These are phyloP conservation scores for Arthrobotrys pseudoclavata DNA, from an alignment of 2,329 filamentous ascomycete species.

Conservation along the genomic window DNA sequence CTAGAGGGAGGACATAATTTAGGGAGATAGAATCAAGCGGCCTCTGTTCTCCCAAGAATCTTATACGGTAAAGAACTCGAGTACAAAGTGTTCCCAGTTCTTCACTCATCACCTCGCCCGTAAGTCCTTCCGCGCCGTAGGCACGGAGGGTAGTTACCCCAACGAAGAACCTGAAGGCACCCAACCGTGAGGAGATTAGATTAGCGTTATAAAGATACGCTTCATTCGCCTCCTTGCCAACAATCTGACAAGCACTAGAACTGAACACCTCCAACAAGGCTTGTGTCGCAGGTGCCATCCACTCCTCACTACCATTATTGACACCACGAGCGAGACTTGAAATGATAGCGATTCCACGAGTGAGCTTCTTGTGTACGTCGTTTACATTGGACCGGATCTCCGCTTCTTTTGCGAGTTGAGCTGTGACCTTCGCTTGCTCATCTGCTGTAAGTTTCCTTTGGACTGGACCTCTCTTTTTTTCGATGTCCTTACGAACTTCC, in stretches of 20 bases:
- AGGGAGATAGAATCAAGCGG: conserved; percentile 90
- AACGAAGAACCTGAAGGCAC: conserved; percentile 82
- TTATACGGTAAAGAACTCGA: conserved; percentile 87
- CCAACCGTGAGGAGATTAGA: conserved; percentile 80
- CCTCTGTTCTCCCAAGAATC: conserved; percentile 92
- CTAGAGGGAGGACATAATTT: conserved; percentile 85
- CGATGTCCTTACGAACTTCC: conserved; percentile 86
- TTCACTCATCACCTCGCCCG: conserved; percentile 61
- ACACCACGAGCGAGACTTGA: conserved; percentile 84
- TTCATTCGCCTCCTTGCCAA: conserved; percentile 81
- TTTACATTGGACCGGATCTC: conserved; percentile 81
- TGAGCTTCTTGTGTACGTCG: conserved; percentile 77
- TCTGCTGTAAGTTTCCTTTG: conserved; percentile 91
- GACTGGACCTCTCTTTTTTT: conserved; percentile 87
- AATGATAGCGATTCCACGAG: conserved; percentile 88
- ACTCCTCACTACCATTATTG: conserved; percentile 87
- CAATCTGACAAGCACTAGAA: conserved; percentile 83
- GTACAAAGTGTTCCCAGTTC: conserved; percentile 75
- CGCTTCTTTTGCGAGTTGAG: conserved; percentile 88
- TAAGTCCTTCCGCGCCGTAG: conserved; percentile 78
- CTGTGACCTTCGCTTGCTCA: conserved; percentile 89
- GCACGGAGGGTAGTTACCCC: conserved; percentile 88
- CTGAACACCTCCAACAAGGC: conserved; percentile 80
- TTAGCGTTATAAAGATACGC: conserved; percentile 85
- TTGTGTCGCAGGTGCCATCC: conserved; percentile 86